These are phyloP conservation scores for Achaetomiella virescens DNA, from an alignment of 495 filamentous ascomycete genomes.

Conservation along the genomic window DNA sequence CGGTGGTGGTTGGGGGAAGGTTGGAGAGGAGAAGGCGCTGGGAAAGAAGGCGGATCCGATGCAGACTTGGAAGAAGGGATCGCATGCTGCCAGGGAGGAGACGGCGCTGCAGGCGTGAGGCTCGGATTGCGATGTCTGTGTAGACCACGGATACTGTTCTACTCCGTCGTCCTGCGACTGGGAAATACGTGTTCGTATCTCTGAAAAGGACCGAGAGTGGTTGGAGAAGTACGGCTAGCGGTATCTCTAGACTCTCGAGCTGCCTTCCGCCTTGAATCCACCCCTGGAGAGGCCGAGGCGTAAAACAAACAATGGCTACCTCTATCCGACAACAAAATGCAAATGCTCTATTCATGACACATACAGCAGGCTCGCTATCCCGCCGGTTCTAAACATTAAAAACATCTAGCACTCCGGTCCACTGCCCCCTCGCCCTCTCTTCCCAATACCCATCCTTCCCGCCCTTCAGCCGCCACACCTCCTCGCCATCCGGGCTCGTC, in stretches of 20 bases:
- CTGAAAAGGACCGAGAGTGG: too few relatives aligned
- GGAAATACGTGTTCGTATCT: too few relatives aligned
- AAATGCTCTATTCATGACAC: neutral
- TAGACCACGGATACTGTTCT: too few relatives aligned
- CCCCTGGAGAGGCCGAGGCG: neutral
- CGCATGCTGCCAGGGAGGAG: slow-evolving; percentile 50
- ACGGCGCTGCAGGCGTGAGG: slow-evolving; percentile 40
- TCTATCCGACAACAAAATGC: neutral
- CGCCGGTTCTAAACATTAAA: slow-evolving; percentile 39
- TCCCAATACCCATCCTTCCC: slow-evolving; percentile 93
- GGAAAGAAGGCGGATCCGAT: slow-evolving; percentile 46
- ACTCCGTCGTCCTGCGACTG: too few relatives aligned
- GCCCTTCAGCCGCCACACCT: slow-evolving; percentile 71
- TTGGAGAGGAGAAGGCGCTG: slow-evolving; percentile 47
- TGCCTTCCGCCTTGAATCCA: too few relatives aligned
- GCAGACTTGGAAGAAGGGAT: slow-evolving; percentile 55
- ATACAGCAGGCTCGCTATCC: neutral
- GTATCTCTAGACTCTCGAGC: too few relatives aligned
- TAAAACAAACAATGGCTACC: neutral
- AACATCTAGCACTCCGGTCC: slow-evolving; percentile 65
- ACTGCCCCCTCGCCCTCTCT: slow-evolving; percentile 60
- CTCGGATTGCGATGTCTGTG: too few relatives aligned
- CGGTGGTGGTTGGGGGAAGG: slow-evolving; percentile 66
- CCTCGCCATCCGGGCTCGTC: slow-evolving; percentile 54
- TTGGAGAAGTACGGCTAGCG: too few relatives aligned